A percentile compares a stretch with the other conserved stretches of the same genome.
phyloP scores from a whole-genome alignment of 768 basidiomycete genomes.

The Tylopilus balloui region DNA sequence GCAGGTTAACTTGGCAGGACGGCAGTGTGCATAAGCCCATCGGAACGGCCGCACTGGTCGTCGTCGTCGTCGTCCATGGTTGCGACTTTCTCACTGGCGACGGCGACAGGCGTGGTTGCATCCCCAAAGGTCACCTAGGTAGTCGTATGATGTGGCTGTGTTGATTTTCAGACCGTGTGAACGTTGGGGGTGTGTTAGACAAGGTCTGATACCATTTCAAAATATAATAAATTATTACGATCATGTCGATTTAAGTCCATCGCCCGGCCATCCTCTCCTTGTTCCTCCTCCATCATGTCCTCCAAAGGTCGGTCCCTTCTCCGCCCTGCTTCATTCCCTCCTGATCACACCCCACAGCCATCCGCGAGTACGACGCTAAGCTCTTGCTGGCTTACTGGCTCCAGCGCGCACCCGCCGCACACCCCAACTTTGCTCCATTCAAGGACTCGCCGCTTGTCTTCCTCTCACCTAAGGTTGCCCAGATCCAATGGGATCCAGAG shows the following conservation, averaged over 20 bases:
- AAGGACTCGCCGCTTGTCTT: constrained; percentile 46
- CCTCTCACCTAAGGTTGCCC: constrained; percentile 75
- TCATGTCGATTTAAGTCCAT: constrained; percentile 18
- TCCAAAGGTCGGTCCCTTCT: constrained; percentile 27
- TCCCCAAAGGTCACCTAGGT: neutral
- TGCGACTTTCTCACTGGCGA: neutral
- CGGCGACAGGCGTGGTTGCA: no score
- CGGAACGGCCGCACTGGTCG: neutral
- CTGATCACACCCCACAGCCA: constrained; percentile 45
- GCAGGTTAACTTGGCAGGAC: neutral
- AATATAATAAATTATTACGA: constrained; percentile 17
- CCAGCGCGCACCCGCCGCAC: constrained; percentile 78
- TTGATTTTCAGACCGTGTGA: constrained; percentile 26
- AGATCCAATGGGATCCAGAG: constrained; percentile 77
- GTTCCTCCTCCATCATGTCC: constrained; percentile 26
- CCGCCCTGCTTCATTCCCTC: neutral
- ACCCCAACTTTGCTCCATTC: constrained; percentile 49
- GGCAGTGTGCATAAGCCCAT: neutral
- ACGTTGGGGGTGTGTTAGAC: constrained; percentile 26
- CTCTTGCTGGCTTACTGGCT: constrained; percentile 97
- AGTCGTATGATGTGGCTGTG: constrained; percentile 27
- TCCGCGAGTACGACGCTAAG: constrained; percentile 99
- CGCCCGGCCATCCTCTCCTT: constrained; percentile 1
- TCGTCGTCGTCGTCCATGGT: neutral
- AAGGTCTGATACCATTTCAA: constrained; percentile 20